Base-by-base conservation (phyloP, 768 basidiomycete genomes). In the Suillus cothurnatus region DNA sequence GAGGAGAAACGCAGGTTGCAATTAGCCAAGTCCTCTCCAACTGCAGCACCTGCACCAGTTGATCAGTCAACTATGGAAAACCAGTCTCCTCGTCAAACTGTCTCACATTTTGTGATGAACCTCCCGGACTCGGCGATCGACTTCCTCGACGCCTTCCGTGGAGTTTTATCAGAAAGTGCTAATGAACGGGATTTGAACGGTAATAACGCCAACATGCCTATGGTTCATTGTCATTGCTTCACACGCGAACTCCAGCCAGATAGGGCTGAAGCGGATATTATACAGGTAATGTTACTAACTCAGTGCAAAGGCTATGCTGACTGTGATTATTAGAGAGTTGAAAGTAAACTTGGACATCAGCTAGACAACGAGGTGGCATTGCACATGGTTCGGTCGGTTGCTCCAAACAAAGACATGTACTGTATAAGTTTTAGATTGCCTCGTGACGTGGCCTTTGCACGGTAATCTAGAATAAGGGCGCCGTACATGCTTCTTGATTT, bases 361-460 rank as follows among this genome's bases (percentile, higher is more conserved):
- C 70, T 97, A 61, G 78, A 79, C 17, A 78, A 80, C 14, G 83
- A 86, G 28, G 80, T 82, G 45, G 74, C 76, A 17, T 74, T 94
- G 9, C 90, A 94, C 71, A 83, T 89, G 68, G 96, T 99, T 58
- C 89, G 97, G 63, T 90, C 91, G 12, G 97, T 99, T 12, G 95
- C 97, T 1, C 97, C 97, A 8, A 92, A 88, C 78, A 99, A 99
- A 79, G 91, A 95, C 72, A 98, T 99, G 97, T 99, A 96, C 76
- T 96, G 97, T 77, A 86, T 99, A 62, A 91, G 91, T 76, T 99
- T 99, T 82, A 77, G 86, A 68, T 80, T 93, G 11, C 88, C 90
- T 23, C 74, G 73, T 53, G 76, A 72, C 43, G 80, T 81, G 11
- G 84, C 83, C 6, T 80, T 75, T 60, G 73, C 61, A 21, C 57